phyloP scores from a whole-genome alignment of 1,139 yeast species.

The Pichia sp. region DNA sequence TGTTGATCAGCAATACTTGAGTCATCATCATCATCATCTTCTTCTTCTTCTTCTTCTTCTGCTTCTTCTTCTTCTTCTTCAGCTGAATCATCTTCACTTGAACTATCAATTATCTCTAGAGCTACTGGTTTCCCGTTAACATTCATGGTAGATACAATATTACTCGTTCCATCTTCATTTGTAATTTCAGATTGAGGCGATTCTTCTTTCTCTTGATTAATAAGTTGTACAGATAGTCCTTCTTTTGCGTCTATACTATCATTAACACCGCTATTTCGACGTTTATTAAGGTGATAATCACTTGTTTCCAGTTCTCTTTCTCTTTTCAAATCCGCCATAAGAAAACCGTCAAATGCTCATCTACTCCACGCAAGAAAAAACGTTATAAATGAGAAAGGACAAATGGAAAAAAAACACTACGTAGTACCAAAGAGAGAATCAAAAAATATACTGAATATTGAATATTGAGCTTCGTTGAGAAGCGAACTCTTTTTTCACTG shows the following conservation, averaged over 20 bases:
- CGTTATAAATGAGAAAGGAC: too few species aligned
- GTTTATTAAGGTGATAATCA: background rate
- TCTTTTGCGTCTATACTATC: background rate
- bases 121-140: background rate
- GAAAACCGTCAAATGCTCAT: too few species aligned
- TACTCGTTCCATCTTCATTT: background rate
- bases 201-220: background rate
- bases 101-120: conserved; percentile 4
- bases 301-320: background rate
- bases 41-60: too few species aligned
- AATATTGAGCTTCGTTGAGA: too few species aligned
- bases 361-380: too few species aligned
- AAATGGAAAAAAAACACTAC: too few species aligned
- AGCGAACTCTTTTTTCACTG: too few species aligned
- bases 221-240: conserved; percentile 5
- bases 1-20: background rate
- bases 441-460: too few species aligned
- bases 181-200: background rate
- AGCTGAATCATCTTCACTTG: conserved; percentile 1
- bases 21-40: background rate
- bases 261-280: background rate
- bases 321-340: background rate
- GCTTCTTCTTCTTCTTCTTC: too few species aligned
- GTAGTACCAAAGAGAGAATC: too few species aligned
- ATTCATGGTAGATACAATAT: background rate